Base-by-base conservation (phyloP, 768 basidiomycete species). In the Hirschioporus abietinus region DNA sequence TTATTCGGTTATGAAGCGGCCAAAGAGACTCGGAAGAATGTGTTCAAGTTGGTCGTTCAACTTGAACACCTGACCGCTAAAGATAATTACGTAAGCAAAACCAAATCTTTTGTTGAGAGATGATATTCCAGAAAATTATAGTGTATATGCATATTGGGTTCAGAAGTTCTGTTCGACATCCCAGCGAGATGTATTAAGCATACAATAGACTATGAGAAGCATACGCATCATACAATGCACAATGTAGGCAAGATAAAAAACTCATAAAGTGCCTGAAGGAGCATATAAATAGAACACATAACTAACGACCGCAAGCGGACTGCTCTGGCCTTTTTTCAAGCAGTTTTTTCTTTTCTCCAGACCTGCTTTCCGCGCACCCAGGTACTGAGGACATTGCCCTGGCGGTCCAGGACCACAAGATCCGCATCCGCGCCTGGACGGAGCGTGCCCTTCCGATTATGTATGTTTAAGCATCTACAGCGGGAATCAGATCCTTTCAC, bases 361-460 rank as follows among this genome's bases (percentile, higher is more conserved):
- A 88, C 89, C 71, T 88, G 82, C 75, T 83, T 86, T 6, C 92
- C 94, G 69, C 79, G 84, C 23, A 95, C 87, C 91, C 91, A 93
- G 15, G 91, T 91, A 68, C 83, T 84, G 36, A 88, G 76, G 18
- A 91, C 87, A 61, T 81, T 78, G 3, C 92, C 92, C 62, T 83
- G 80, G 66, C 82, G 80, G 72, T 92, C 88, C 60, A 95, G 83
- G 27, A 95, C 86, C 52, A 88, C 85, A 42, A 96, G 78, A 77
- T 96, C 95, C 9, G 93, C 95, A 74, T 95, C 91, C 34, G 88
- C 91, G n/a, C 92, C 93, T 0, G 90, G 78, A 62, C 88, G 83
- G 25, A 96, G 79, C 23, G 90, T 90, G 25, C 95, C 94, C 78
- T 95, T 96, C 70, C 78, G 85, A 66, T 87, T 78, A 75, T 91